Percentiles rank a stretch among this genome's conserved stretches.
These are phyloP conservation scores for Exserohilum rostratum DNA, from an alignment of 2,329 filamentous ascomycete genomes.

Conservation along the genomic window DNA sequence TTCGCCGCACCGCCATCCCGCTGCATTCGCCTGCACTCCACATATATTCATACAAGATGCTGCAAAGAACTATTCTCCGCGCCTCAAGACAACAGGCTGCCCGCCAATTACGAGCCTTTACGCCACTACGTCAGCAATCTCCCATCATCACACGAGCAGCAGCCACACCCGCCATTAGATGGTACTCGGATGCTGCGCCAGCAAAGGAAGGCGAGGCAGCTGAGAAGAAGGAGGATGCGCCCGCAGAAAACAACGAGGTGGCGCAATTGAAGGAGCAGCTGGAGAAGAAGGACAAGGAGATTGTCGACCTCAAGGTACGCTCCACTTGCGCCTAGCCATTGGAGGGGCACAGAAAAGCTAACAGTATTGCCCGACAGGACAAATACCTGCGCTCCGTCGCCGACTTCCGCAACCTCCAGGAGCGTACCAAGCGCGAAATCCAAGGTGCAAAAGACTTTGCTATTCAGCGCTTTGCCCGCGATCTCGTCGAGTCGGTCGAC, in stretches of 20 bases:
- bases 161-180: constrained; percentile 44
- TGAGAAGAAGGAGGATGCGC: constrained; percentile 56
- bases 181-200: constrained; percentile 57
- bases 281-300: constrained; percentile 74
- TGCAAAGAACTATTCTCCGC: constrained; percentile 58
- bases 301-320: constrained; percentile 82
- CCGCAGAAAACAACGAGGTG: constrained; percentile 30
- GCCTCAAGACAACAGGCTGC: constrained; percentile 54
- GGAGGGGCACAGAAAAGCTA: neutral
- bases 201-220: constrained; percentile 49
- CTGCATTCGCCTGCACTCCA: neutral
- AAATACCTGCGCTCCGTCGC: constrained; percentile 92
- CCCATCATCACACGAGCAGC: constrained; percentile 42
- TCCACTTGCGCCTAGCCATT: neutral
- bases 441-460: constrained; percentile 88
- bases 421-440: constrained; percentile 89
- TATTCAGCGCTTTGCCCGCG: constrained; percentile 91
- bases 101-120: constrained; percentile 50
- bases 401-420: constrained; percentile 97
- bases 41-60: constrained; percentile 48
- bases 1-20: constrained; percentile 1
- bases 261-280: constrained; percentile 65
- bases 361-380: constrained; percentile 67
- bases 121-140: constrained; percentile 40
- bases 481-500: constrained; percentile 93